Evolutionary conservation across 2,329 filamentous ascomycete species (phyloP).

Genomic region (Didymella exigua): DNA sequence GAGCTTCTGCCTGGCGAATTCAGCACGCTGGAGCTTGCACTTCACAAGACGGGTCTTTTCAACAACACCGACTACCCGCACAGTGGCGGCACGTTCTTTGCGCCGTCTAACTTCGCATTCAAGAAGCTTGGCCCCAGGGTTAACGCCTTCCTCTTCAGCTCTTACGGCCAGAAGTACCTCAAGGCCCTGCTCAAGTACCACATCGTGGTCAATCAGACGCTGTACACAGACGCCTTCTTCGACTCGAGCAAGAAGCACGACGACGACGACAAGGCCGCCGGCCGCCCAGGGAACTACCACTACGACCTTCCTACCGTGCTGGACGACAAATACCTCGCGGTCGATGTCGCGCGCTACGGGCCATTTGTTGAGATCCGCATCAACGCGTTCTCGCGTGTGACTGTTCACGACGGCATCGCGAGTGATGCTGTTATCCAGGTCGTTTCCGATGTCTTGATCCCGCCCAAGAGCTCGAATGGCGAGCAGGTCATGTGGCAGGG

Average conservation of each 20-base stretch:
- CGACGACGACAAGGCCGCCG: constrained; percentile 23
- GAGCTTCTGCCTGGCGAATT: constrained; percentile 70
- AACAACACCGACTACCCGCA: constrained; percentile 56
- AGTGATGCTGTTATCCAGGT: constrained; percentile 85
- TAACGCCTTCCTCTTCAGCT: constrained; percentile 86
- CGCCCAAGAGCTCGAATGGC: constrained; percentile 61
- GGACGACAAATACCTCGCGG: constrained; percentile 66
- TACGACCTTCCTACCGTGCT: constrained; percentile 77
- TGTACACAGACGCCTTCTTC: constrained; percentile 87
- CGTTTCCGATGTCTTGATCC: constrained; percentile 73
- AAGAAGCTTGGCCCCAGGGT: constrained; percentile 70
- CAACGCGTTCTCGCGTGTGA: constrained; percentile 73
- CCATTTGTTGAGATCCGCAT: constrained; percentile 73
- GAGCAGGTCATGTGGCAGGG: constrained; percentile 48
- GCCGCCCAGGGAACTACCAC: constrained; percentile 58
- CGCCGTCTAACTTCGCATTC: constrained; percentile 83
- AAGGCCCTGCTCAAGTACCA: constrained; percentile 80
- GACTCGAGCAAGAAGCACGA: constrained; percentile 49
- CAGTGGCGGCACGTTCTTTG: constrained; percentile 77
- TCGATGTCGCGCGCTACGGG: constrained; percentile 74
- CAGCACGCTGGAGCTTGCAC: constrained; percentile 76
- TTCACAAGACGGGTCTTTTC: constrained; percentile 74
- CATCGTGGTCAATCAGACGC: constrained; percentile 71
- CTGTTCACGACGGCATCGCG: constrained; percentile 71
- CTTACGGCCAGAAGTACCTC: constrained; percentile 74